These are phyloP conservation scores for Dillenia suffruticosa DNA, from an alignment of 164 flowering plant genomes.

Conservation along the genomic window DNA sequence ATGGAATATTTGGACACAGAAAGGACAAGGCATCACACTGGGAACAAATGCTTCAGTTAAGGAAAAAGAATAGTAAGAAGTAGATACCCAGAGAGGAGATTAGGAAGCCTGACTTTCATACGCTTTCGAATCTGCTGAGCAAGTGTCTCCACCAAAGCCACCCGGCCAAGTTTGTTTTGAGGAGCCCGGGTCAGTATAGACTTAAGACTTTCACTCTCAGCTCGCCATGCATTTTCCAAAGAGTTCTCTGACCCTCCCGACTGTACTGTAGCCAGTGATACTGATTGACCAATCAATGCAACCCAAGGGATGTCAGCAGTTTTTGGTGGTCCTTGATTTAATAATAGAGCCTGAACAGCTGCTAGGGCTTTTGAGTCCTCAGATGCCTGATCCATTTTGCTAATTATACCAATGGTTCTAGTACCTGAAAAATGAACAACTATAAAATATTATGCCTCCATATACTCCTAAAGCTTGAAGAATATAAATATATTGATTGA, in stretches of 20 bases:
- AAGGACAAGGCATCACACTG: too few relatives aligned
- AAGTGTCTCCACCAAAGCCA: constrained; percentile 88
- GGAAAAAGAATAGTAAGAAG: not conserved
- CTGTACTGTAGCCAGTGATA: constrained; percentile 86
- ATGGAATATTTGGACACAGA: too few relatives aligned
- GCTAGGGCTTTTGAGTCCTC: constrained; percentile 85
- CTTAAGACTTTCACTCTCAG: constrained; percentile 94
- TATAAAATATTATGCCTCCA: too few relatives aligned
- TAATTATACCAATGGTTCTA: constrained; percentile 93
- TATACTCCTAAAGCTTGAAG: too few relatives aligned
- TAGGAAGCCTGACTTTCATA: constrained; percentile 95
- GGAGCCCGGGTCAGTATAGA: constrained; percentile 90
- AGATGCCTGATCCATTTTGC: constrained; percentile 95
- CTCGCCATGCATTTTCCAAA: constrained; percentile 96
- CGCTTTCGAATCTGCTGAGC: constrained; percentile 88
- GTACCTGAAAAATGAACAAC: constrained; percentile 45
- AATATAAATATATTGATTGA: too few relatives aligned
- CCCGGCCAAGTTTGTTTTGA: constrained; percentile 85
- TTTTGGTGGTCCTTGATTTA: constrained; percentile 89
- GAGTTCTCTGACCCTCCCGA: constrained; percentile 95
- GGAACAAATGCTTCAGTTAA: not conserved
- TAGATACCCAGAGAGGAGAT: constrained; percentile 85
- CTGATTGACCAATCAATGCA: constrained; percentile 97
- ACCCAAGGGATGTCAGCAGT: constrained; percentile 93
- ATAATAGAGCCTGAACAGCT: constrained; percentile 94